Base-by-base conservation (phyloP, 306 rosid genomes). In the Vicia villosa region DNA sequence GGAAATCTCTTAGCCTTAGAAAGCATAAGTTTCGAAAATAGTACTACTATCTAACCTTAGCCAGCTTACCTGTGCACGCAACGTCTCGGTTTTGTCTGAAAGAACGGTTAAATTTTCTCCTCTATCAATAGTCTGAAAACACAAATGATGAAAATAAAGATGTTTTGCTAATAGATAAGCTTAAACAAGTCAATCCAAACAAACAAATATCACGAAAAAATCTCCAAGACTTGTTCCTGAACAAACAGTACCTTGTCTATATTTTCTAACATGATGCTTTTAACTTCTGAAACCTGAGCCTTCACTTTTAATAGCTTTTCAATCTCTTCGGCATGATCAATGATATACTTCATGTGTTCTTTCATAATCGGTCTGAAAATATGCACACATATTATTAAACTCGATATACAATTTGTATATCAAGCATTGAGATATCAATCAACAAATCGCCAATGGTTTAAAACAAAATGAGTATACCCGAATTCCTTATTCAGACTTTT, bases 401-500 rank as follows among this genome's bases (percentile, higher is more conserved):
- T 5, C 56, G 19, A 19, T 5, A 21, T 37, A 49, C 55, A 22
- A 66, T 32, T 16, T 20, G 17, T 73, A 10, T 13, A 66, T 26
- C 40, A 77, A 56, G 17, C 69, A 68, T 4, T 51, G 20, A 50
- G 8, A 71, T 56, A 64, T 32, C 54, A 59, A 64, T 24, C 54
- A 59, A 24, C 24, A 60, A 16, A 65, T 11, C 43, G 63, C 30
- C 22, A 37, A 69, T 65, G 34, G 34, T 24, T 56, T 30, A 52
- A 57, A 70, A 66, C 74, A 46, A 59, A 74, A 76, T 45, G 42
- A 78, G 61, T 41, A 63, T 82, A 92, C 98, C 95, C 98, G 13
- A 92, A 92, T 68, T 89, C 96, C 79, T 89, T 92, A 85, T 87
- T 92, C 74, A 92, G 93, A 81, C 98, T 88, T 84, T 92, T 86